These are phyloP conservation scores for Tephrocybe sp. DNA, from an alignment of 768 basidiomycete genomes.

Conservation along the genomic window DNA sequence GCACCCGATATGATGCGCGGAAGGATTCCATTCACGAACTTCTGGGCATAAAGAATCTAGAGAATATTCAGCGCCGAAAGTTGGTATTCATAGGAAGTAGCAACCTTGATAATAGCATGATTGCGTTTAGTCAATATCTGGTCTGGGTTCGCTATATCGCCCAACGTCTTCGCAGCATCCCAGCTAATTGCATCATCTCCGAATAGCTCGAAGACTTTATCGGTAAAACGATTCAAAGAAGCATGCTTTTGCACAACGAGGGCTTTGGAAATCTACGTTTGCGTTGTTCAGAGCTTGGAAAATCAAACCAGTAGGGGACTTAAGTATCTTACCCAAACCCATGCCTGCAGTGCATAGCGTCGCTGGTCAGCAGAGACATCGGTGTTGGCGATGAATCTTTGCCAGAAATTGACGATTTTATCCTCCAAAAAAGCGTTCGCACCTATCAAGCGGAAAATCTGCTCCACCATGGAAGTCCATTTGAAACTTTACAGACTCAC, in stretches of 20 bases:
- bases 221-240: constrained; percentile 50
- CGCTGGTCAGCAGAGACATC: constrained; percentile 36
- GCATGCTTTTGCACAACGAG: constrained; percentile 75
- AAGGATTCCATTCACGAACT: constrained; percentile 67
- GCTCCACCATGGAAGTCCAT: not conserved
- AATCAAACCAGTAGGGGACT: too few species aligned
- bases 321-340: constrained; percentile 66
- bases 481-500: constrained; percentile 36
- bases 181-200: constrained; percentile 60
- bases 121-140: constrained; percentile 72
- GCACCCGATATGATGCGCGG: constrained; percentile 74
- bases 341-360: constrained; percentile 50
- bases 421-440: constrained; percentile 41
- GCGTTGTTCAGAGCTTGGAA: not conserved
- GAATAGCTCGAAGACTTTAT: constrained; percentile 69
- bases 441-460: constrained; percentile 33
- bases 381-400: constrained; percentile 37
- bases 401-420: constrained; percentile 49
- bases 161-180: constrained; percentile 76
- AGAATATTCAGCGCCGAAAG: not conserved
- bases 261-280: constrained; percentile 68
- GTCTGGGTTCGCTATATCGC: constrained; percentile 61
- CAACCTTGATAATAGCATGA: constrained; percentile 74
- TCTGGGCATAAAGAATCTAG: constrained; percentile 74
- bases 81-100: constrained; percentile 13